phyloP scores from a whole-genome alignment of 1,139 yeast species.

The Suhomyces coccinellae region DNA sequence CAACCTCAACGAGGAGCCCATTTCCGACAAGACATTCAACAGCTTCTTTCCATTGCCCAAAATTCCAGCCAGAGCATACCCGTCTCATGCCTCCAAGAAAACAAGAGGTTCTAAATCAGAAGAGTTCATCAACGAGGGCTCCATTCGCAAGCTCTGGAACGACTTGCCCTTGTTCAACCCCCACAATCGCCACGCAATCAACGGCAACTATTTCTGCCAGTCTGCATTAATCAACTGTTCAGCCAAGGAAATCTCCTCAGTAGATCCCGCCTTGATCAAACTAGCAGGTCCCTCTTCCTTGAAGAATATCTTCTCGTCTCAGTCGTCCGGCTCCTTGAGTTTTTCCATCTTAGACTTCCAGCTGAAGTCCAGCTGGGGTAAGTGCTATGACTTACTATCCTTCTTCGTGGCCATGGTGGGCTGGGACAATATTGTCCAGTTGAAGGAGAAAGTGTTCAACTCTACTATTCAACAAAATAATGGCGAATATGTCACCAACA shows the following conservation, averaged over 20 bases:
- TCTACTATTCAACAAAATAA: neutral
- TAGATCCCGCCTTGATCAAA: conserved; percentile 34
- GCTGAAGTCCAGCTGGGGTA: conserved; percentile 44
- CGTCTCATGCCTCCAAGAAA: neutral
- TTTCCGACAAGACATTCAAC: conserved; percentile 33
- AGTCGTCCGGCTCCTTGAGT: conserved; percentile 31
- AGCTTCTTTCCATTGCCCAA: conserved; percentile 36
- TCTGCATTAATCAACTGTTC: conserved; percentile 39
- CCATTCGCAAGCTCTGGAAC: conserved; percentile 36
- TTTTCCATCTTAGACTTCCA: conserved; percentile 37
- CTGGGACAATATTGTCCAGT: conserved; percentile 37
- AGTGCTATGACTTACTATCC: conserved; percentile 41
- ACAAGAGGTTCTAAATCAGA: neutral
- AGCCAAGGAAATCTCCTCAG: conserved; percentile 38
- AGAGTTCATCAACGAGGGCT: conserved; percentile 22
- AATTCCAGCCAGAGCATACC: conserved; percentile 10
- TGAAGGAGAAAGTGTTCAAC: conserved; percentile 26
- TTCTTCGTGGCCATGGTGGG: conserved; percentile 40
- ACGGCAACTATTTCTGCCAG: conserved; percentile 37
- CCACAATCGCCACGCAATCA: conserved; percentile 37
- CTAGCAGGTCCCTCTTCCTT: conserved; percentile 31
- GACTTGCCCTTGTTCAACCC: conserved; percentile 32
- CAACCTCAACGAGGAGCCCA: conserved; percentile 25
- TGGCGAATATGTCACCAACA: conserved; percentile 23
- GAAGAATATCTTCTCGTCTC: conserved; percentile 33